Percentiles rank a stretch among this genome's conserved stretches.
Evolutionary conservation across 495 filamentous ascomycete species (phyloP).

Genomic region (Lasiosphaeriaceae sp.): DNA sequence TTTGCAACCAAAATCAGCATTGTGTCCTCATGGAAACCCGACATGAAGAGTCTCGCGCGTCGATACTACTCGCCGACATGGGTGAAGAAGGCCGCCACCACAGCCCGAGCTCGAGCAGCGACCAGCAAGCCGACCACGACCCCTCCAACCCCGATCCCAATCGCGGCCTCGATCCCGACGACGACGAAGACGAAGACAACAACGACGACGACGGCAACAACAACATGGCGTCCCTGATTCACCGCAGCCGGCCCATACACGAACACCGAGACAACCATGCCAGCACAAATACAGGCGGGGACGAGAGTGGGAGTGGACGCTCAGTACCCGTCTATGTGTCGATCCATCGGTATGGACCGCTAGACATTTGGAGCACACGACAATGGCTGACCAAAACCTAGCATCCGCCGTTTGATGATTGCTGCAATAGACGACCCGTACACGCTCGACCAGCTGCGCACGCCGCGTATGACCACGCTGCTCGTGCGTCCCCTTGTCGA

Average conservation of each 20-base stretch:
- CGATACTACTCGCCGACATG: slow-evolving; percentile 7
- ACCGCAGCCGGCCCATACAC: not conserved
- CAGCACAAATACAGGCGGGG: not conserved
- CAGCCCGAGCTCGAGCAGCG: not conserved
- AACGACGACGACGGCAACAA: not conserved
- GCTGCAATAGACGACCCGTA: slow-evolving; percentile 56
- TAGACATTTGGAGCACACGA: slow-evolving; percentile 24
- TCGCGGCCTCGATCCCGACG: not conserved
- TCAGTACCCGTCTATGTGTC: slow-evolving; percentile 41
- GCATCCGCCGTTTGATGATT: slow-evolving; percentile 27
- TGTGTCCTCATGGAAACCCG: not conserved
- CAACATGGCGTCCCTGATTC: not conserved
- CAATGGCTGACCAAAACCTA: slow-evolving; percentile 30
- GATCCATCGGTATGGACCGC: slow-evolving; percentile 38
- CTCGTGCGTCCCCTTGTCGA: slow-evolving; percentile 59
- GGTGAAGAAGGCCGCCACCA: not conserved
- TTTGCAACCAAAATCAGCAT: not conserved
- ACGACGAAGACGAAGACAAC: not conserved
- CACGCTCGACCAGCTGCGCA: slow-evolving; percentile 54
- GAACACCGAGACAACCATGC: not conserved
- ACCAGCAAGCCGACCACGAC: no score
- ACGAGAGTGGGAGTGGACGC: not conserved
- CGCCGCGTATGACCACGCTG: slow-evolving; percentile 54
- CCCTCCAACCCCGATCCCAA: not conserved
- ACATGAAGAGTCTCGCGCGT: slow-evolving; percentile 5